Conservation (phyloP, 176 grass and related monocot genomes). For the Aegilops speltoides region DNA sequence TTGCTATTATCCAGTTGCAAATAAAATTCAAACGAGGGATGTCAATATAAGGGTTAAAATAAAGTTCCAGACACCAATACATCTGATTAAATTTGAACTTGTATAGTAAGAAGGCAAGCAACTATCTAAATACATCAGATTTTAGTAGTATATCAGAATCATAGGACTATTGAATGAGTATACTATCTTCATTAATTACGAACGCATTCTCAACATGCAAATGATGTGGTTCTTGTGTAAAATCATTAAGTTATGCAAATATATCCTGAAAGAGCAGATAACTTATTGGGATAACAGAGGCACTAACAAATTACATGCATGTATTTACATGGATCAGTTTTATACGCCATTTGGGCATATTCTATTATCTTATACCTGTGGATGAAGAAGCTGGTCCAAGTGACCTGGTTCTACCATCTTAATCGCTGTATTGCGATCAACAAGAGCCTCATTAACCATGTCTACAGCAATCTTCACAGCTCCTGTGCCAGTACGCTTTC, state of each 20-base stretch:
- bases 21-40: not conserved
- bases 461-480: slow-evolving; percentile 96
- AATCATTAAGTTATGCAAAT: not conserved
- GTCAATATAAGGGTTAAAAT: slow-evolving; percentile 16
- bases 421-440: slow-evolving; percentile 57
- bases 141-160: slow-evolving; percentile 1
- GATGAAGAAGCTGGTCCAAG: slow-evolving; percentile 97
- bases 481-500: slow-evolving; percentile 88
- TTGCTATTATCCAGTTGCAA: not conserved
- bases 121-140: not conserved
- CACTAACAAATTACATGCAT: not conserved
- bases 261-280: not conserved
- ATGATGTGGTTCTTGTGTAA: not conserved
- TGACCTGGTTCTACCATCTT: slow-evolving; percentile 98
- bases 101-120: not conserved
- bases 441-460: slow-evolving; percentile 77
- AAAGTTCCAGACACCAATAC: not conserved
- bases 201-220: not conserved
- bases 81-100: slow-evolving; percentile 1
- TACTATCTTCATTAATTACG: not conserved
- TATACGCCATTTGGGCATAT: not conserved
- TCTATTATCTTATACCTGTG: slow-evolving; percentile 64
- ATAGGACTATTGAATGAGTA: not conserved
- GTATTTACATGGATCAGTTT: not conserved
- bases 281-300: not conserved